A percentile compares a stretch with the other conserved stretches of the same genome.
phyloP scores from a whole-genome alignment of 2,329 filamentous ascomycete species.

The Fusarium siculi region DNA sequence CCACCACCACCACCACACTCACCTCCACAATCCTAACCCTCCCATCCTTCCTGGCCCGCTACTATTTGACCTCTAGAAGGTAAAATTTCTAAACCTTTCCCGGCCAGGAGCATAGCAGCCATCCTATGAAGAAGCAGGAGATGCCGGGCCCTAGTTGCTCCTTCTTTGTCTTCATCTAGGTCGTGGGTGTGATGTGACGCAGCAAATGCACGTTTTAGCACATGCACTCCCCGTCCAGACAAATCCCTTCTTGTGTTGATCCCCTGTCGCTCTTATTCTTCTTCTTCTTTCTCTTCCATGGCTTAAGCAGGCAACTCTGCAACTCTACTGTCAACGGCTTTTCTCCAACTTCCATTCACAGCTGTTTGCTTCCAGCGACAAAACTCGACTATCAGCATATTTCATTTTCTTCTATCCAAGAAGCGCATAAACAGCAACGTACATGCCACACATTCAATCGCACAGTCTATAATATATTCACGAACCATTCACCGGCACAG shows the following conservation, averaged over 20 bases:
- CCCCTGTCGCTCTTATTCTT: conserved; percentile 34
- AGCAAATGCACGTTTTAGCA: conserved; percentile 34
- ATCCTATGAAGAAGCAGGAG: conserved; percentile 25
- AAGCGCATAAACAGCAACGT: conserved; percentile 2
- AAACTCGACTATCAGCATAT: not conserved
- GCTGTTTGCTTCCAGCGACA: not conserved
- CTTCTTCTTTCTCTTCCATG: conserved; percentile 9
- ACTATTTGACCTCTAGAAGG: conserved; percentile 28
- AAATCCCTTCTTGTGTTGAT: conserved; percentile 19
- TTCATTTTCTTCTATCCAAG: conserved; percentile 4
- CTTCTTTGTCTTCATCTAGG: conserved; percentile 32
- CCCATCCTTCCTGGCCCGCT: conserved; percentile 32
- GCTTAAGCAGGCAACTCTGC: conserved; percentile 21
- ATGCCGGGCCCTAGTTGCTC: conserved; percentile 16
- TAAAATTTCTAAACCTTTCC: conserved; percentile 25
- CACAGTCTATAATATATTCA: conserved; percentile 13
- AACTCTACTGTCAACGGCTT: conserved; percentile 7
- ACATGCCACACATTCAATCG: conserved; percentile 3
- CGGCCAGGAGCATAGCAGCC: conserved; percentile 13
- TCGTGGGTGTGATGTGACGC: conserved; percentile 35
- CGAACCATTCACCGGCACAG: conserved; percentile 11
- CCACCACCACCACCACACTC: conserved; percentile 26
- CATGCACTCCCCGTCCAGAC: conserved; percentile 31
- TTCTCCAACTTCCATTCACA: conserved; percentile 1
- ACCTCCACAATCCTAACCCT: conserved; percentile 26